Conservation (phyloP, 371 early-diverging fungal genomes). For the Gilbertella persicaria region DNA sequence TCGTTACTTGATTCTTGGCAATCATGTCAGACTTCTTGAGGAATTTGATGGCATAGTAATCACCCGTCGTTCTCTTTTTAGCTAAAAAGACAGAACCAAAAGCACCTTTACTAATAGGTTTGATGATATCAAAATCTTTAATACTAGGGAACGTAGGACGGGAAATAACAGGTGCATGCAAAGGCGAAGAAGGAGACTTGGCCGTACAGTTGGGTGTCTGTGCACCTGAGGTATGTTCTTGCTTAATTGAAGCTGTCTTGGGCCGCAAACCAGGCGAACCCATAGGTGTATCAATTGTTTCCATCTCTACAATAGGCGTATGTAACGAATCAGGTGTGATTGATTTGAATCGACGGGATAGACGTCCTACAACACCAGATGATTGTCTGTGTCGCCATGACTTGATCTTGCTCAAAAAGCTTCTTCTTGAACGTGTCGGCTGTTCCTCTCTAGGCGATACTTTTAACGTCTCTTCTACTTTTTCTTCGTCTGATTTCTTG, state of each 20-base stretch:
- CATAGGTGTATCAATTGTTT: constrained; percentile 41
- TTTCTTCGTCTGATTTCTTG: background rate
- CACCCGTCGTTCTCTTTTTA: constrained; percentile 83
- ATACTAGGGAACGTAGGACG: constrained; percentile 61
- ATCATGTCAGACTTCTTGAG: constrained; percentile 90
- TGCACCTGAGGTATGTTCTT: constrained; percentile 12
- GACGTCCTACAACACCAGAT: constrained; percentile 14
- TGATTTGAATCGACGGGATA: constrained; percentile 23
- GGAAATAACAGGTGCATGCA: constrained; percentile 43
- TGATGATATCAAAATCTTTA: constrained; percentile 91
- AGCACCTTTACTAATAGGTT: constrained; percentile 91
- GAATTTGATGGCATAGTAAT: constrained; percentile 90
- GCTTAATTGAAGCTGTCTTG: constrained; percentile 9
- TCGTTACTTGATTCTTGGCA: constrained; percentile 89
- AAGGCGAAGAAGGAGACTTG: constrained; percentile 50
- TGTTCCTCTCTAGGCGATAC: constrained; percentile 1
- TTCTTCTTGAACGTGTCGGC: constrained; percentile 12
- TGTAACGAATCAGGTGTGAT: constrained; percentile 21
- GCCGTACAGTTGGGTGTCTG: constrained; percentile 24
- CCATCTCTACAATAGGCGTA: constrained; percentile 45
- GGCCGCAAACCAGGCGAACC: constrained; percentile 32
- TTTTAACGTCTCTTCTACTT: background rate
- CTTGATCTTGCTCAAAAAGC: constrained; percentile 28
- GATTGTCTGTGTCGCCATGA: constrained; percentile 25
- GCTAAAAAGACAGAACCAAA: constrained; percentile 91